These are phyloP conservation scores for Mucor plumbeus DNA, from an alignment of 371 early-diverging fungal species.

Conservation along the genomic window DNA sequence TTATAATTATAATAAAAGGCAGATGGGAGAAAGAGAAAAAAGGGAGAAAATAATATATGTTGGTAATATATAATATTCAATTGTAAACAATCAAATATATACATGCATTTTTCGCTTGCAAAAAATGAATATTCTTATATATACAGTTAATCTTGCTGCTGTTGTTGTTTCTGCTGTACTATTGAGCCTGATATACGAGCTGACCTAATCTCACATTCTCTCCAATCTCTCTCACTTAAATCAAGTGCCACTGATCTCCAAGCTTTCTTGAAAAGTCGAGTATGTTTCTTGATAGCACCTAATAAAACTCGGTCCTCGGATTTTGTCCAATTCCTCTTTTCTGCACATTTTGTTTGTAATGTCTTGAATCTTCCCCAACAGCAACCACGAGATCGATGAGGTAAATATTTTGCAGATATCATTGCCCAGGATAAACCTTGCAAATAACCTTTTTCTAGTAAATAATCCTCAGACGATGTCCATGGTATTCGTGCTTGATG, in stretches of 20 bases:
- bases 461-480: constrained; percentile 43
- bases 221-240: constrained; percentile 41
- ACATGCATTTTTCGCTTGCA: neutral
- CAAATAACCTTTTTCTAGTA: constrained; percentile 43
- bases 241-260: constrained; percentile 49
- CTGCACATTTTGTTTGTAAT: constrained; percentile 36
- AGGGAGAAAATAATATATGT: neutral
- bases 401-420: constrained; percentile 48
- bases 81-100: constrained; percentile 2
- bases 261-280: constrained; percentile 45
- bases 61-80: neutral
- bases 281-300: constrained; percentile 42
- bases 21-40: neutral
- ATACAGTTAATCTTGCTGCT: neutral
- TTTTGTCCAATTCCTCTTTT: constrained; percentile 36
- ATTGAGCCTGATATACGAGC: constrained; percentile 30
- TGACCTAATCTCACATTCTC: constrained; percentile 42
- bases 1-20: no score
- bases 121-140: neutral
- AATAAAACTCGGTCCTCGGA: constrained; percentile 36
- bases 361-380: constrained; percentile 55
- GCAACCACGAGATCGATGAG: constrained; percentile 51
- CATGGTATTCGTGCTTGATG: constrained; percentile 50
- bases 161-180: neutral
- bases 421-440: constrained; percentile 53